A percentile compares a stretch with the other conserved stretches of the same genome.
Conservation (phyloP, 257 asterid genomes). For the Oldenlandia corymbosa region DNA sequence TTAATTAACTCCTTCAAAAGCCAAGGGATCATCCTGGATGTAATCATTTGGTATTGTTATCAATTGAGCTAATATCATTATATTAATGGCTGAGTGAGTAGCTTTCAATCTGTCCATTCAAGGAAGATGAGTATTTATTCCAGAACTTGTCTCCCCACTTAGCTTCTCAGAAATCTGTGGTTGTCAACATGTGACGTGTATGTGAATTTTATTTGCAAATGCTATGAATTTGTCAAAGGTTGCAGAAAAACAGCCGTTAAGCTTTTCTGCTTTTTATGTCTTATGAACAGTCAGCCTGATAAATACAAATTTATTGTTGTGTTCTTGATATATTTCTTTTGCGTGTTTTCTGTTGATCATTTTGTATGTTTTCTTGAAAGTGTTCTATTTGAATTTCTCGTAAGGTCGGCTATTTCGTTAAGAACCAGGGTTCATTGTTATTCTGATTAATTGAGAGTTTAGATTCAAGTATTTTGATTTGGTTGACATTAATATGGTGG, state of each 20-base stretch:
- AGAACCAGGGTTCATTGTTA: background rate
- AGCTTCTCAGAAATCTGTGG: background rate
- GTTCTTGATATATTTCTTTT: background rate
- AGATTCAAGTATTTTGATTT: background rate
- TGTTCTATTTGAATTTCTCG: background rate
- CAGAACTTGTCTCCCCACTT: background rate
- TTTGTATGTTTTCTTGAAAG: background rate
- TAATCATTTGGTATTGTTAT: constrained; percentile 1
- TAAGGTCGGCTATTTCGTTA: background rate
- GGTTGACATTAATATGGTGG: background rate
- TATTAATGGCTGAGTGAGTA: background rate
- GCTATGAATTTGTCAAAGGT: background rate
- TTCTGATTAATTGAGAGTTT: background rate
- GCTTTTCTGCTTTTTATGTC: no score
- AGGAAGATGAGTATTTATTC: background rate
- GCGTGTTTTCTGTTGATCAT: no score
- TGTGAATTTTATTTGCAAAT: background rate
- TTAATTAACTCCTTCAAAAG: background rate
- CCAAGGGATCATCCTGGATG: background rate
- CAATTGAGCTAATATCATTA: background rate
- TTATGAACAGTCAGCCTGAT: background rate
- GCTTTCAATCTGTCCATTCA: background rate
- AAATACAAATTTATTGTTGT: background rate
- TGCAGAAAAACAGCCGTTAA: no score
- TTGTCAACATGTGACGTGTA: background rate